A percentile compares a stretch with the other conserved stretches of the same genome.
Conservation (phyloP, 2,329 filamentous ascomycete genomes). For the Trichoderma gracile region DNA sequence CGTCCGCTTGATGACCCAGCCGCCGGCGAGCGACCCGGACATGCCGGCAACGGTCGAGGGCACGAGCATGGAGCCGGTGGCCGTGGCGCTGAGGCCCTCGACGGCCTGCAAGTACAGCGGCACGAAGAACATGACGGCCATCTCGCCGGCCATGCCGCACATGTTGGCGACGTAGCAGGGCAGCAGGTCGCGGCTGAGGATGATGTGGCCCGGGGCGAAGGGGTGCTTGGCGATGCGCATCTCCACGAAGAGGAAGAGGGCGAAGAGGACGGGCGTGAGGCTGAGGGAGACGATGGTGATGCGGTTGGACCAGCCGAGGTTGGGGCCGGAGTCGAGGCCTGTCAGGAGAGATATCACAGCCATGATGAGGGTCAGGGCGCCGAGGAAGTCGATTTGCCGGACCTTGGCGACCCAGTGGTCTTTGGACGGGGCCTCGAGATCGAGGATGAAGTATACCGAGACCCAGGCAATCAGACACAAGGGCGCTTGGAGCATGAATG, state of each 20-base stretch:
- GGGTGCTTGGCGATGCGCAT: constrained; percentile 66
- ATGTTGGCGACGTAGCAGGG: constrained; percentile 72
- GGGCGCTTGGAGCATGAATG: constrained; percentile 71
- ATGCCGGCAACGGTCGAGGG: constrained; percentile 66
- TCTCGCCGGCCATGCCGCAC: constrained; percentile 62
- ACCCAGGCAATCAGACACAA: constrained; percentile 66
- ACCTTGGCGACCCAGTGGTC: constrained; percentile 68
- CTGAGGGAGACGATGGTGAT: constrained; percentile 60
- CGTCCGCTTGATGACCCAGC: constrained; percentile 67
- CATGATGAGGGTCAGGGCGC: constrained; percentile 64
- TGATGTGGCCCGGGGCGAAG: constrained; percentile 73
- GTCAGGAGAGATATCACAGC: constrained; percentile 67
- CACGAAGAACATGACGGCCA: constrained; percentile 67
- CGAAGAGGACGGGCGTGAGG: constrained; percentile 59
- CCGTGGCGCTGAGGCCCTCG: constrained; percentile 61
- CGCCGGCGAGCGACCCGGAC: constrained; percentile 62
- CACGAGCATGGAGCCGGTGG: constrained; percentile 65
- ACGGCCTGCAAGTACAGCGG: constrained; percentile 78
- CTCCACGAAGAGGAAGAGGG: constrained; percentile 69
- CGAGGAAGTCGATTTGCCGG: constrained; percentile 69
- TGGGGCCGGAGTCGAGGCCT: constrained; percentile 72
- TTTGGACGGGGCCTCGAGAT: constrained; percentile 61
- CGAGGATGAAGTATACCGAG: constrained; percentile 62
- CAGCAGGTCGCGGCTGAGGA: constrained; percentile 66
- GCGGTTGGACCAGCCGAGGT: constrained; percentile 64